Percentiles rank a stretch among this genome's conserved stretches.
phyloP scores from a whole-genome alignment of 306 rosid species.

The Cucurbita ficifolia region DNA sequence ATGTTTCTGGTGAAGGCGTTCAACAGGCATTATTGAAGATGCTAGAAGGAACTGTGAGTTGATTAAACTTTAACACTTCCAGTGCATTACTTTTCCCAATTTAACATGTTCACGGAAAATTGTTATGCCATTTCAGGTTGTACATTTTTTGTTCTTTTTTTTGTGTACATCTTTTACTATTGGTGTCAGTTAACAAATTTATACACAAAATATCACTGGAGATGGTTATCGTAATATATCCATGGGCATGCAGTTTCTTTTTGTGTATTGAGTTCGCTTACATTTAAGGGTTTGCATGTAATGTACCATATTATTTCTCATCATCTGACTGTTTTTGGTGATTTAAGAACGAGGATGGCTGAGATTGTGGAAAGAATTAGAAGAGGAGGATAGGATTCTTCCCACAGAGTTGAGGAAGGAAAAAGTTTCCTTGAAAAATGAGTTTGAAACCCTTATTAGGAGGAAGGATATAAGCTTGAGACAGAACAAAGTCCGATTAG shows the following conservation, averaged over 20 bases:
- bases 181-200: background rate
- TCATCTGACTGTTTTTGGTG: background rate
- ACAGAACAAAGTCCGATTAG: background rate
- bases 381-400: background rate
- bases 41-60: constrained; percentile 98
- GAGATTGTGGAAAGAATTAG: background rate
- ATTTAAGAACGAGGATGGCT: background rate
- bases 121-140: background rate
- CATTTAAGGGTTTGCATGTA: background rate
- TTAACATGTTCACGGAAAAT: background rate
- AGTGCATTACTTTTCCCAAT: background rate
- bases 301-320: background rate
- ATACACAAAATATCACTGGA: background rate
- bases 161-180: background rate
- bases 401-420: background rate
- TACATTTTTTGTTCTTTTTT: background rate
- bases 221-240: background rate
- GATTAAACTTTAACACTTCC: background rate
- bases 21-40: constrained; percentile 94
- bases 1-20: constrained; percentile 97
- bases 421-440: background rate
- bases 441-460: background rate
- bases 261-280: background rate
- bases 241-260: background rate
- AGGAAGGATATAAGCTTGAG: background rate